Evolutionary conservation across 2,329 filamentous ascomycete species (phyloP), one percentile per base, ranked within the genome.

Genomic region (Chaetothyriales sp.): DNA sequence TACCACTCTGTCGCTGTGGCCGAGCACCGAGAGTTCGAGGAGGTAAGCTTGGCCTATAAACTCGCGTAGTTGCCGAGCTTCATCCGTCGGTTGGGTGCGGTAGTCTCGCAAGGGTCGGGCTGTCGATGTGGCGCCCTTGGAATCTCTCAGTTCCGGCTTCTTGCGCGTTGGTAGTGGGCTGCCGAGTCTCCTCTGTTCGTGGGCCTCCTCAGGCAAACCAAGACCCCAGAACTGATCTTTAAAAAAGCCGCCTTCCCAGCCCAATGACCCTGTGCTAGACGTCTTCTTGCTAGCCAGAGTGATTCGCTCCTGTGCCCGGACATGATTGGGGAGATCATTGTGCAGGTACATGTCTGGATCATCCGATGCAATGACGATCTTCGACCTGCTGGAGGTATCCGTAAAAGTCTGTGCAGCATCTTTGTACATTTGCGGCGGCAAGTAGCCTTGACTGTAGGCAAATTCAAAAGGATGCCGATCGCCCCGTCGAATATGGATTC

Each of bases 181-280:
- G 45, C 52, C 52, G 15, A 49, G 43, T 2, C 43, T 43, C 46
- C 50, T 56, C 47, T 51, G 51, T 8, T 50, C 48, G 36, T 52
- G 44, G 12, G 66, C 70, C 60, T 65, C 72, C 51, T 66, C 66
- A 45, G 67, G 63, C n/a, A 68, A 63, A 3, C 84, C 87, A 1
- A 93, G 71, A 48, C 80, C 83, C 79, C 84, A 89, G 66, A 93
- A 93, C 67, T 92, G 81, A 60, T 79, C 77, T 12, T 77, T 76
- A 66, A 84, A 93, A 71, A 93, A 94, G 1, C 87, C 87, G 18
- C 87, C 86, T 64, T 93, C 86, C 86, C 86, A 93, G 26, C 86
- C 87, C 43, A 86, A 80, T 1, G 81, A 77, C 62, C 88, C 82
- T 10, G 52, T 57, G 15, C 60, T 59, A n/a, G 66, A 52, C 76